phyloP scores from a whole-genome alignment of 2,329 filamentous ascomycete species.

The Fusarium sp. region DNA sequence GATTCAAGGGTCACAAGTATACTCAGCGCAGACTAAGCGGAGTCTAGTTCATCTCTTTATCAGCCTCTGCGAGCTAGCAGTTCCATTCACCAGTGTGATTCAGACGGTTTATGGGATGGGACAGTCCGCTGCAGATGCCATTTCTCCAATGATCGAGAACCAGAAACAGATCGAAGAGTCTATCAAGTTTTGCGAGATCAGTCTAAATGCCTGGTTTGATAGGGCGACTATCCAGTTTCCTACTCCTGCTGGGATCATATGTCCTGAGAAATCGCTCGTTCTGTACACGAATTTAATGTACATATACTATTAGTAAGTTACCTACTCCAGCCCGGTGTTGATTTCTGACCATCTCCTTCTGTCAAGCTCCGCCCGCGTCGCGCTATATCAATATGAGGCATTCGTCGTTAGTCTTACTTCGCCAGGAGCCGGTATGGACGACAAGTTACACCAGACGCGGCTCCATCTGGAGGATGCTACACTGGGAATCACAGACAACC shows the following conservation, averaged over 20 bases:
- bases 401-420: background rate
- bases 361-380: background rate
- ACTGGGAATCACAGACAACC: slow-evolving; percentile 13
- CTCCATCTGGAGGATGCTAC: background rate
- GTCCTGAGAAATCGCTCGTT: slow-evolving; percentile 1
- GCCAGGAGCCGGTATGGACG: fast-evolving
- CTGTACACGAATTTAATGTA: slow-evolving; percentile 24
- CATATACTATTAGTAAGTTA: slow-evolving; percentile 13
- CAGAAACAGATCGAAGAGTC: fast-evolving
- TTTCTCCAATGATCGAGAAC: background rate
- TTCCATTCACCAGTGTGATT: background rate
- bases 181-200: background rate
- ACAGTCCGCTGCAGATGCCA: fast-evolving
- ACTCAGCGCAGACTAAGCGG: fast-evolving
- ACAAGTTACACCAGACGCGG: background rate
- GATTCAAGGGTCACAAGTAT: fast-evolving
- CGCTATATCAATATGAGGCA: background rate
- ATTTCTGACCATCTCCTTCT: background rate
- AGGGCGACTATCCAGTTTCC: slow-evolving; percentile 7
- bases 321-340: fast-evolving
- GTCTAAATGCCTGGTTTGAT: slow-evolving; percentile 3
- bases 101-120: background rate
- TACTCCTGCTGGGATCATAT: slow-evolving; percentile 3
- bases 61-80: background rate
- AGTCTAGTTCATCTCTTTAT: fast-evolving